Base-by-base conservation (phyloP, 768 basidiomycete species). In the Agrocybe pediades region DNA sequence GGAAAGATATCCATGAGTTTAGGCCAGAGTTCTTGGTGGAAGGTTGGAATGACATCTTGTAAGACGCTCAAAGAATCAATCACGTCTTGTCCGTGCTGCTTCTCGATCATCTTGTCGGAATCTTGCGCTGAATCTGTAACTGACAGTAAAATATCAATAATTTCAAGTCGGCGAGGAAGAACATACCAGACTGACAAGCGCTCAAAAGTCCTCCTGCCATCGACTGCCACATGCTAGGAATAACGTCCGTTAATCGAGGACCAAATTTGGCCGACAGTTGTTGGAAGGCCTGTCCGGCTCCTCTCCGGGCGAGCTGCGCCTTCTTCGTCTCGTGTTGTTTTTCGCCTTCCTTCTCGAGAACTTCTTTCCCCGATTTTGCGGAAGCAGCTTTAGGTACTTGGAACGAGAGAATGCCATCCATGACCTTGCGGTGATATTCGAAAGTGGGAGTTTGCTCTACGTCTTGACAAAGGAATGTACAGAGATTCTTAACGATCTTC, bases 401-500 rank as follows among this genome's bases (percentile, higher is more conserved):
- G 63, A 95, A 85, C 2, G 93, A 91, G 17, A 96, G 73, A 33
- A 98, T 90, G 1, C 90, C 94, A 16, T 88, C 82, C 44, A 72
- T 70, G 17, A 78, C 68, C 55, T 83, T 84, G 46, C 85, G 82
- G 7, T 77, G 74, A 62, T 80, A 82, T 1, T 87, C 80, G 66
- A 98, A 98, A 1, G 96, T 87, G 2, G 97, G 97, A 0, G 95
- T 97, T 49, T 89, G 83, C 39, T 88, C 86, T 7, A 83, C 79
- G 67, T 99, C 97, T 63, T 94, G 92, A 65, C 96, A 98, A 5
- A 98, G 75, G 72, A 98, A 98, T 0, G 92, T 95, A 74, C 93
- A 96, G 7, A 98, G 83, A 66, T 99, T 99, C 74, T 93, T 94
- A 58, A 98, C 86, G 52, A 99, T 92, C 77, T 99, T 99, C 62